A percentile compares a stretch with the other conserved stretches of the same genome.
Conservation (phyloP, 2,329 filamentous ascomycete genomes). For the Colletotrichum paranaense region DNA sequence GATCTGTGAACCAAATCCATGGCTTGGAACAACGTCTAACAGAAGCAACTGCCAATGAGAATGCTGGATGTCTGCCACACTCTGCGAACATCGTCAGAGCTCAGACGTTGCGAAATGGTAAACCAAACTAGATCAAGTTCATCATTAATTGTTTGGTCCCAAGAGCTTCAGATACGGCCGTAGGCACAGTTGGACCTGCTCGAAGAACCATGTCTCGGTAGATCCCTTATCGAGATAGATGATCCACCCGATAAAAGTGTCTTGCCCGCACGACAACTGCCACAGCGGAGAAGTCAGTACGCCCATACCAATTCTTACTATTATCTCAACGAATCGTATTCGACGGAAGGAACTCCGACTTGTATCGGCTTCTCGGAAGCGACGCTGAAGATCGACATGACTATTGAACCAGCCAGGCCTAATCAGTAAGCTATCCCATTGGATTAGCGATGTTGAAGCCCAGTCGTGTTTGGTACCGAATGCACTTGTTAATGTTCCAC, state of each 20-base stretch:
- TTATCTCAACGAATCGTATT: background rate
- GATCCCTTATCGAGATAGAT: background rate
- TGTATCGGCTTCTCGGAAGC: background rate
- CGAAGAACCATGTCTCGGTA: background rate
- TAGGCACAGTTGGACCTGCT: background rate
- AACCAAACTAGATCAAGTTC: background rate
- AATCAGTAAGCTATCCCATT: background rate
- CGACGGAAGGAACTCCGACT: background rate
- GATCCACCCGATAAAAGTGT: background rate
- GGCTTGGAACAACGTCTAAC: background rate
- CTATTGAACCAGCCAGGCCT: background rate
- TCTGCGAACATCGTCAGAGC: background rate
- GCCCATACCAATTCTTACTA: too few relatives aligned
- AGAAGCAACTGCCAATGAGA: background rate
- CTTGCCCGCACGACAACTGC: background rate
- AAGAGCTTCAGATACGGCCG: background rate
- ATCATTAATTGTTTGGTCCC: background rate
- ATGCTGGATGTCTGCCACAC: background rate
- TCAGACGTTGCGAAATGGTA: background rate
- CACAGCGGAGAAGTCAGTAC: background rate
- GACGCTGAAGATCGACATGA: background rate
- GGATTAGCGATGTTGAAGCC: too few relatives aligned
- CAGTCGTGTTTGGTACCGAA: too few relatives aligned
- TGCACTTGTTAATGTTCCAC: too few relatives aligned
- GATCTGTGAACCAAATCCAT: background rate